These are phyloP conservation scores for Mycena polygramma DNA, from an alignment of 768 basidiomycete species.

Conservation along the genomic window DNA sequence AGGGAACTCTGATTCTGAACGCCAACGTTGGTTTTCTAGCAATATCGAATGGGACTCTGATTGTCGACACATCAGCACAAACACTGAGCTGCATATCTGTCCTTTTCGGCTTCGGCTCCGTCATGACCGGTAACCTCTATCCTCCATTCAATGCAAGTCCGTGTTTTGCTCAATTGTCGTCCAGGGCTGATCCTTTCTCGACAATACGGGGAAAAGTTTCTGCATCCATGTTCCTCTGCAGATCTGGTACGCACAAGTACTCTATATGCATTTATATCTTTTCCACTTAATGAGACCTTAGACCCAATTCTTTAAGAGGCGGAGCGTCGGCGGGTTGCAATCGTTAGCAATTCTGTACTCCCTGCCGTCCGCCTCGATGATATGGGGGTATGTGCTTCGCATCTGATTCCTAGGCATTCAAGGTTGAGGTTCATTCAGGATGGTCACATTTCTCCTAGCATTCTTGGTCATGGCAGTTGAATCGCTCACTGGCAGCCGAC, in stretches of 20 bases:
- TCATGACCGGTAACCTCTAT: background rate
- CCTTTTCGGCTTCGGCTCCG: constrained; percentile 10
- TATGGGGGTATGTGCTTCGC: constrained; percentile 2
- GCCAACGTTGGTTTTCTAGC: constrained; percentile 17
- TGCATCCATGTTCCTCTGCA: background rate
- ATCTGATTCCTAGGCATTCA: background rate
- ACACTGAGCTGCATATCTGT: constrained; percentile 12
- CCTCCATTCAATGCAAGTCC: background rate
- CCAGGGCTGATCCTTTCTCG: constrained; percentile 4
- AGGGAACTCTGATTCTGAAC: constrained; percentile 17
- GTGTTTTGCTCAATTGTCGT: background rate
- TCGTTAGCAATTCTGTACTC: constrained; percentile 1
- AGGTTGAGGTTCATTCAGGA: background rate
- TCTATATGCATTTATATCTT: background rate
- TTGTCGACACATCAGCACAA: background rate
- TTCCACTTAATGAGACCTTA: background rate
- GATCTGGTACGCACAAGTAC: background rate
- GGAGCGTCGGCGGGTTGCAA: constrained; percentile 9
- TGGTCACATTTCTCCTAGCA: constrained; percentile 4
- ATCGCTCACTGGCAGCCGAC: background rate
- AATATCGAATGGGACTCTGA: constrained; percentile 1
- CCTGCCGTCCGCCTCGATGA: constrained; percentile 7
- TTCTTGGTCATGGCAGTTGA: background rate
- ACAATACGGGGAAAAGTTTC: background rate
- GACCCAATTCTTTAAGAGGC: background rate